These are phyloP conservation scores for Mycena chlorophos DNA, from an alignment of 768 basidiomycete species.

Conservation along the genomic window DNA sequence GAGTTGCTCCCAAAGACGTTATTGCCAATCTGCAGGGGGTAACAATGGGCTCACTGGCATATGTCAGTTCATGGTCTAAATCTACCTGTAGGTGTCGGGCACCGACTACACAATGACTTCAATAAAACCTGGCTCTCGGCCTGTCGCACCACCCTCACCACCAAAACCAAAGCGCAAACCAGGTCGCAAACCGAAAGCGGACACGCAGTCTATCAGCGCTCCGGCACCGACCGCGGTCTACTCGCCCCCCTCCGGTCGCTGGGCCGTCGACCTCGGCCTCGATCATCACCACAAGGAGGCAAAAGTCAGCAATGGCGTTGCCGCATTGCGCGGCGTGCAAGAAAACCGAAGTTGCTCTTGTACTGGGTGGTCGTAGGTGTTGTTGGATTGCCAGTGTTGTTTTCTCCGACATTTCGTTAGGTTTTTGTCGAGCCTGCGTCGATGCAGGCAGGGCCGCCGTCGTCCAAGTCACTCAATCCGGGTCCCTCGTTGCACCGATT, in stretches of 20 bases:
- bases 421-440: conserved; percentile 69
- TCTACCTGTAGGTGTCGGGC: conserved; percentile 39
- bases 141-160: conserved; percentile 30
- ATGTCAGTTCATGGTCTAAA: conserved; percentile 1
- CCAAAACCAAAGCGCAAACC: conserved; percentile 30
- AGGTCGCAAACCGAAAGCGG: conserved; percentile 33
- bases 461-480: conserved; percentile 18
- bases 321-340: conserved; percentile 19
- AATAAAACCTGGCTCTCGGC: conserved; percentile 53
- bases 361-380: conserved; percentile 70
- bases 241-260: too few species aligned
- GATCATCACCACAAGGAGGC: too few species aligned
- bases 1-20: conserved; percentile 54
- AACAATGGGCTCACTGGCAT: conserved; percentile 18
- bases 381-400: background rate
- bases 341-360: conserved; percentile 70
- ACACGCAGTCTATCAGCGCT: background rate
- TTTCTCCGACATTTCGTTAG: conserved; percentile 33
- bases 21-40: conserved; percentile 63
- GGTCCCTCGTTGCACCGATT: conserved; percentile 3
- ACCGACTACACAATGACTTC: conserved; percentile 55
- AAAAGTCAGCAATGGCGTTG: conserved; percentile 10
- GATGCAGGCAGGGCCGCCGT: conserved; percentile 48
- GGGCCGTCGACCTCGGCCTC: too few species aligned
- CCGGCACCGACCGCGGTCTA: background rate